Evolutionary conservation across 345 rosid species (phyloP), one percentile per base, ranked within the genome.

Genomic region (Citrus sp.): DNA sequence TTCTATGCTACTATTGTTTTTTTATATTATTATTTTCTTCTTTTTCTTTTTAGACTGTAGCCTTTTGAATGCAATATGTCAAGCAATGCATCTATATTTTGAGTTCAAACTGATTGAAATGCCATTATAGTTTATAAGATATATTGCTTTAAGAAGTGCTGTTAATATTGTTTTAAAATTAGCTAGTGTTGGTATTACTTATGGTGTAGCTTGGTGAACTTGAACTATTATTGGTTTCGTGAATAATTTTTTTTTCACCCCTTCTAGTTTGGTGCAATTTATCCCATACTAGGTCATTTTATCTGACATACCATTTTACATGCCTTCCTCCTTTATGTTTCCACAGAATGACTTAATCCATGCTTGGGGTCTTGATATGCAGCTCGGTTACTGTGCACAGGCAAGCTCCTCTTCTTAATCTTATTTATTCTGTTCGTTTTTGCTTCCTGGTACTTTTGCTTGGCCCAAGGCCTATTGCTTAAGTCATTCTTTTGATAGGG

Each of bases 281-380:
- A 56, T 73, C 5, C 5, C n/a, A 21, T 74, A 0, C 60, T 64
- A 3, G 51, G 24, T 67, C 18, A 38, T 22, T 46, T 46, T 46
- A 46, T 46, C 73, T 5, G n/a, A n/a, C 51, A 56, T 49, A 28
- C 42, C 38, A 6, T 5, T 22, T 37, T 38, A 27, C 19, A 6
- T 4, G 49, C 25, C 13, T 9, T 12, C 19, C 4, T 30, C 37
- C 46, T 24, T 19, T 63, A 16, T 46, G 14, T 66, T 35, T 30
- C 59, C 56, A 30, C 84, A 91, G 93, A 90, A 90, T 76, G 95
- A 91, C 77, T 84, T 91, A 83, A 88, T 90, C 73, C 90, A 90
- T 83, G 93, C 95, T 46, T 90, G 95, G 95, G 95, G 93, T 40
- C 86, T 91, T 28, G 95, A 91, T 75, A 86, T 79, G 55, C 92